Conservation (phyloP, 371 early-diverging fungal genomes). For the Rhizomucor pusillus region DNA sequence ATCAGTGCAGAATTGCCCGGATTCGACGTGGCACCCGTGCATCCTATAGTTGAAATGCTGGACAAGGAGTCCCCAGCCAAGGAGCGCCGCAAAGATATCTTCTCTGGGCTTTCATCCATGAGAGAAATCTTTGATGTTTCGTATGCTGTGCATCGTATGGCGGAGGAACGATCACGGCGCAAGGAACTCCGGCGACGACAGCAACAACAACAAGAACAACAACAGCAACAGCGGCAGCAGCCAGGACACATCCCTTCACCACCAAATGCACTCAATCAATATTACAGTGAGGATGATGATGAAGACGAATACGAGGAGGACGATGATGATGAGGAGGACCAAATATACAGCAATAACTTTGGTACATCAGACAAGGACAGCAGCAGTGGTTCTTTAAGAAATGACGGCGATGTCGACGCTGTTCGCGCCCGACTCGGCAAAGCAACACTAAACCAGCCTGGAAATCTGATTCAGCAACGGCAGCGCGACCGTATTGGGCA, state of each 20-base stretch:
- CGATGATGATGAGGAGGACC: constrained; percentile 13
- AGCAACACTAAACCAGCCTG: constrained; percentile 1
- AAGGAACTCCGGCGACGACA: constrained; percentile 15
- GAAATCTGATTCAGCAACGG: constrained; percentile 8
- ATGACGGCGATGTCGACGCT: background rate
- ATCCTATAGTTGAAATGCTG: constrained; percentile 6
- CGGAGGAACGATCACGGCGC: constrained; percentile 45
- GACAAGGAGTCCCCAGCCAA: constrained; percentile 7
- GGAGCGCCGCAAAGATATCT: constrained; percentile 12
- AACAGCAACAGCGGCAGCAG: background rate
- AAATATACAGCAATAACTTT: constrained; percentile 6
- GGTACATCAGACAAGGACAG: constrained; percentile 3
- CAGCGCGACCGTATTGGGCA: constrained; percentile 11
- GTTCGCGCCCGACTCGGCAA: background rate
- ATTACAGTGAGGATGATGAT: constrained; percentile 7
- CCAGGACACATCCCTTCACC: background rate
- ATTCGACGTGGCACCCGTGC: background rate
- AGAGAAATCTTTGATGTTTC: constrained; percentile 53
- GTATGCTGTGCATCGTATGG: constrained; percentile 49
- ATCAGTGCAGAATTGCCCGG: too few relatives aligned
- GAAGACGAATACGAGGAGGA: constrained; percentile 19
- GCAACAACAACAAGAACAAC: background rate
- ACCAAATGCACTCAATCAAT: constrained; percentile 1
- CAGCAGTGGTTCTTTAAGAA: background rate
- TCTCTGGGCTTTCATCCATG: constrained; percentile 37